Evolutionary conservation across 1,284 basidiomycete species (phyloP), one percentile per base, ranked within the genome.

Genomic region (Caloboletus firmus): DNA sequence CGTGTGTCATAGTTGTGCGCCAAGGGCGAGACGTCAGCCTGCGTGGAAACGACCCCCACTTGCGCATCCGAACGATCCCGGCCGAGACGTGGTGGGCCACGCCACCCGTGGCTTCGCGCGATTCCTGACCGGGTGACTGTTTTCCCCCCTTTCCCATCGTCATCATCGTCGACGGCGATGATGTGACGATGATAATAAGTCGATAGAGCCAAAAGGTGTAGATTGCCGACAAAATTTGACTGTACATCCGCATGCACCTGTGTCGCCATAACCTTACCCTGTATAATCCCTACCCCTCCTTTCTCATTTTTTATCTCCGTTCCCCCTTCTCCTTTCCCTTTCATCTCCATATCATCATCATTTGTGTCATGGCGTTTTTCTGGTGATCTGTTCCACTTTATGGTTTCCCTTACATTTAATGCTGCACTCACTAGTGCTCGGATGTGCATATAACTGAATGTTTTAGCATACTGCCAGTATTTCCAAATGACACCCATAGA

Each of bases 1-100:
- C 45, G 52, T 67, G 35, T 67, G 65, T 42, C 65, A 62, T 37
- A 30, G 55, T 36, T 67, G 65, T 26, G 63, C 45, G 45, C 67
- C 63, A 2, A 54, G 63, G 9, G 55, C 34, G 26, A 59, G 61
- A 46, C 41, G 51, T 7, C 60, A 56, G 26, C 60, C 63, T 1
- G 42, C 66, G 10, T 67, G 62, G 62, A 61, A 58, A 40, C 60
- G 53, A 15, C 65, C 65, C 20, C 57, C 48, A 2, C 52, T 60
- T 5, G 45, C 51, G 3, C 64, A 54, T 18, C 30, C 54, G 3
- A 55, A 7, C 24, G 24, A 26, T 26, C 18, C 54, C 18, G 26
- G 45, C 17, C 43, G 35, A 1, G 18, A 18, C 4, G 34, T 50
- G 8, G 18, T 55, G 24, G 18, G 40, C 11, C 47, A 10, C 10